Evolutionary conservation across 371 early-diverging fungal genomes (phyloP), one percentile per base, ranked within the genome.

Genomic region (Mortierella sp.): DNA sequence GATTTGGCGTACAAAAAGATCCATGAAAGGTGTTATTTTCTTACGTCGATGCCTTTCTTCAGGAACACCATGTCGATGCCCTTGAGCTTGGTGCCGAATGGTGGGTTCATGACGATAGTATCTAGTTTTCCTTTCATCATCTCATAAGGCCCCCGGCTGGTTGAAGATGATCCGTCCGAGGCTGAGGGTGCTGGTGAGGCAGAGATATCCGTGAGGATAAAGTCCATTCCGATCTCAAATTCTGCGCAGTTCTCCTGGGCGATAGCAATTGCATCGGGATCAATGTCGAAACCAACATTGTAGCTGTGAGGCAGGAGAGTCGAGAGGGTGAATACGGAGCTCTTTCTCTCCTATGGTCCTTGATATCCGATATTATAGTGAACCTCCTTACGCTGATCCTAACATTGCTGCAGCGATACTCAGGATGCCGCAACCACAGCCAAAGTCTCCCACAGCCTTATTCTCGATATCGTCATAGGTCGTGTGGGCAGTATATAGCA

Each of bases 81-180:
- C 55, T 89, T 90, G 47, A 82, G 87, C 63, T 92, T 93, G 13
- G 94, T 94, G 12, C 94, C 94, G 79, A 93, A 94, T 1, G 94
- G 94, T 60, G 94, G 94, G 71, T 94, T 94, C 90, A 93, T 91
- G 24, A 94, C 76, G 47, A 94, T 87, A 1, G 93, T 93, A 78
- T 94, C 94, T 41, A 92, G 80, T 58, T 81, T 81, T 3, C 82
- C 84, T 23, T 69, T 64, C 87, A 87, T 52, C 82, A 63, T 39
- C 81, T 79, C 39, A 84, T 60, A 71, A 60, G 62, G 49, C 41
- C 76, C 54, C 18, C 68, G 66, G 30, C 19, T 38, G 27, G 31
- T 66, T 10, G 48, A 54, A 41, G 80, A 58, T 6, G 53, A 60
- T 54, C 38, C 71, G 67, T 58, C 54, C 6, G 54, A 45, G 13